phyloP scores from a whole-genome alignment of 2,329 filamentous ascomycete genomes.

The Periconia sp. region DNA sequence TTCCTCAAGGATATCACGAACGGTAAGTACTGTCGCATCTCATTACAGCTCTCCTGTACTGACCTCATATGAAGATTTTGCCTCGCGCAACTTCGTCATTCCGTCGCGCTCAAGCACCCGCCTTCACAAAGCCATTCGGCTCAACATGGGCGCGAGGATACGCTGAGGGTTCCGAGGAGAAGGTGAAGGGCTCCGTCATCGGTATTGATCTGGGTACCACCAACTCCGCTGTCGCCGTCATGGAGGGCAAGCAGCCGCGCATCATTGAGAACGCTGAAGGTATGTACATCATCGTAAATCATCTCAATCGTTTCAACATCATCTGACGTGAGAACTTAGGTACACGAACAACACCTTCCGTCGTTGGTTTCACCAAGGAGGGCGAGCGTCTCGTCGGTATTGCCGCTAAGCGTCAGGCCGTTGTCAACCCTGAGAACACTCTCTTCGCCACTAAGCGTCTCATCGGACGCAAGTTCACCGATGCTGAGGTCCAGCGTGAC shows the following conservation, averaged over 20 bases:
- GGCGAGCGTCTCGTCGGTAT: conserved; percentile 94
- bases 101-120: conserved; percentile 62
- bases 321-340: conserved; percentile 50
- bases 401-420: conserved; percentile 95
- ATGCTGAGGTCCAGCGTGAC: conserved; percentile 90
- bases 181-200: conserved; percentile 82
- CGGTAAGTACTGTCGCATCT: conserved; percentile 31
- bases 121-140: conserved; percentile 69
- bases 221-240: conserved; percentile 91
- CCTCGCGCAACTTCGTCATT: conserved; percentile 73
- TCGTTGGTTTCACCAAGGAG: conserved; percentile 90
- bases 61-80: conserved; percentile 52
- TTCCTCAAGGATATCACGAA: conserved; percentile 46
- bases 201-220: conserved; percentile 94
- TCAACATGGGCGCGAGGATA: conserved; percentile 74
- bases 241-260: conserved; percentile 91
- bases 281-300: background rate
- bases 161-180: conserved; percentile 70
- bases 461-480: conserved; percentile 90
- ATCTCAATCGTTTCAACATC: background rate
- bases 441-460: conserved; percentile 97
- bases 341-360: conserved; percentile 52
- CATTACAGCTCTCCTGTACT: conserved; percentile 13
- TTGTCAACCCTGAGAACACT: conserved; percentile 93
- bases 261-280: conserved; percentile 72